phyloP scores from a whole-genome alignment of 176 grass and related monocot genomes.

The Triticum monococcum region DNA sequence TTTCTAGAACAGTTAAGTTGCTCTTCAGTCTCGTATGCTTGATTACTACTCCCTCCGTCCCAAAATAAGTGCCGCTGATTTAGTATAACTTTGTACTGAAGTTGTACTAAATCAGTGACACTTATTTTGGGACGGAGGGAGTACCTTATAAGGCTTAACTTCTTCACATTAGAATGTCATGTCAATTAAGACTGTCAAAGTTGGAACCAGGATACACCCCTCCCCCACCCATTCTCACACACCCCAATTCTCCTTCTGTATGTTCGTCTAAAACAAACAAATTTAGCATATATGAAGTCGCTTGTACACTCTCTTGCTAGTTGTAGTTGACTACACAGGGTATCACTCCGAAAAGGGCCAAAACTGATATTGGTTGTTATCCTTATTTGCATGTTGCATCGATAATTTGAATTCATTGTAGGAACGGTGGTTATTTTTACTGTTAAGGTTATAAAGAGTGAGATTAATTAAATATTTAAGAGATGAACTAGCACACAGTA shows the following conservation, averaged over 20 bases:
- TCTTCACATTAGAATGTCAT: conserved; percentile 9
- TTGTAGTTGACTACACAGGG: conserved; percentile 4
- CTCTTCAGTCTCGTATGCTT: not conserved
- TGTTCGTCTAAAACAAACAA: not conserved
- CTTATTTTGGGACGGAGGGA: not conserved
- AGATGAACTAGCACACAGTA: not conserved
- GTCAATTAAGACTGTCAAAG: conserved; percentile 1
- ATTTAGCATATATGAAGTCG: not conserved
- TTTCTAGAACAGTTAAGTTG: not conserved
- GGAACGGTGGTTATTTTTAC: not conserved
- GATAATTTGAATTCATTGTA: not conserved
- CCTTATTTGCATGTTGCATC: conserved; percentile 24
- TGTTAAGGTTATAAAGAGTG: conserved; percentile 1
- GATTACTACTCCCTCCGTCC: not conserved
- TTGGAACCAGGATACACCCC: not conserved
- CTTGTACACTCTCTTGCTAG: not conserved
- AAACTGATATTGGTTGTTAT: conserved; percentile 7
- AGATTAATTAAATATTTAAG: conserved; percentile 6
- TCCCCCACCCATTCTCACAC: no score
- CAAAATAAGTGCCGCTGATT: no score
- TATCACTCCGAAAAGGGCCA: not conserved
- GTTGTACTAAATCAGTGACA: no score
- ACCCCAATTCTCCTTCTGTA: conserved; percentile 1
- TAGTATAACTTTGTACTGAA: no score
- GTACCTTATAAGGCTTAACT: conserved; percentile 13